These are phyloP conservation scores for Colletotrichum filicis DNA, from an alignment of 2,329 filamentous ascomycete species.

Conservation along the genomic window DNA sequence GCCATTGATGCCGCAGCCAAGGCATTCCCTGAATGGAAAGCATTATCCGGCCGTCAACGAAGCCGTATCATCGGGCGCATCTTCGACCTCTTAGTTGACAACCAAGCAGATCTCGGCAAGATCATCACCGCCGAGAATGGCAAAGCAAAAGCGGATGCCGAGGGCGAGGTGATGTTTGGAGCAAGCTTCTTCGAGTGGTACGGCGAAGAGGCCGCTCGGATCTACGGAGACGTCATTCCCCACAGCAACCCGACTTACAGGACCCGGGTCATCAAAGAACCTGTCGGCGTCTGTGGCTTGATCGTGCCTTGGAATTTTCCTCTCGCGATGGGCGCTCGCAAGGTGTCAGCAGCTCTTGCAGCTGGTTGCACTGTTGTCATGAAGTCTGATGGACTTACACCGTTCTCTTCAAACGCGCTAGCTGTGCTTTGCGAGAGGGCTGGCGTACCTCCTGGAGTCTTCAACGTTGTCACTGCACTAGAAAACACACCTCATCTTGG, in stretches of 20 bases:
- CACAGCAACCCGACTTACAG: conserved; percentile 77
- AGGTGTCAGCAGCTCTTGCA: conserved; percentile 80
- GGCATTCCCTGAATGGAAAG: conserved; percentile 68
- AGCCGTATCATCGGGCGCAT: conserved; percentile 68
- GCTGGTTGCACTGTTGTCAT: conserved; percentile 94
- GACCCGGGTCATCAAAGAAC: conserved; percentile 83
- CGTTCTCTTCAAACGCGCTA: conserved; percentile 87
- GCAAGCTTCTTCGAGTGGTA: conserved; percentile 86
- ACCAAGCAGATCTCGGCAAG: conserved; percentile 69
- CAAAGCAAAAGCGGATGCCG: conserved; percentile 74
- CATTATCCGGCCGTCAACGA: conserved; percentile 67
- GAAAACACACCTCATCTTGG: conserved; percentile 86
- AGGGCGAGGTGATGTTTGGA: conserved; percentile 77
- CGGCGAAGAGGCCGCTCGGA: conserved; percentile 78
- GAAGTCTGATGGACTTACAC: conserved; percentile 93
- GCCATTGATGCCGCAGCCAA: conserved; percentile 75
- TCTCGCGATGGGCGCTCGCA: conserved; percentile 79
- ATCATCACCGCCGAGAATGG: conserved; percentile 78
- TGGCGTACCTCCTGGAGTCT: conserved; percentile 88
- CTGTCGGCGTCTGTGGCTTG: conserved; percentile 83
- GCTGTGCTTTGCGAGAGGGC: conserved; percentile 88
- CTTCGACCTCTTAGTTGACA: conserved; percentile 71
- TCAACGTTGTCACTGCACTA: conserved; percentile 87
- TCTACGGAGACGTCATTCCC: conserved; percentile 81
- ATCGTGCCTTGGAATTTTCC: conserved; percentile 94